Percentiles rank a stretch among this genome's conserved stretches.
Evolutionary conservation across 805 yeast species (phyloP).

Genomic region (Peterozyma xylosa): DNA sequence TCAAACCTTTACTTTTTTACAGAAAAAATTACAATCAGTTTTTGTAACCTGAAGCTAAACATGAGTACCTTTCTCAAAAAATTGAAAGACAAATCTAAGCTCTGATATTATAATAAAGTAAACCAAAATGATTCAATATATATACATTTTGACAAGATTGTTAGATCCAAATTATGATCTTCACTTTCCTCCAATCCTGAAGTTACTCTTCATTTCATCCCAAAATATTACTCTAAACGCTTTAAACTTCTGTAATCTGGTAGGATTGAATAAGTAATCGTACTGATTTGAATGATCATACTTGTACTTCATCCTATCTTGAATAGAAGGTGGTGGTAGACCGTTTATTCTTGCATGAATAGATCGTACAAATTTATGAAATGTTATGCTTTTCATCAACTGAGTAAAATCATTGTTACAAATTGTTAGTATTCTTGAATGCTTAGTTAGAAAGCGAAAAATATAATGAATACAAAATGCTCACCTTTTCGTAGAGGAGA

Average conservation of each 20-base stretch:
- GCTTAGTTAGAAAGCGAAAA: too few relatives aligned
- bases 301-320: constrained; percentile 10
- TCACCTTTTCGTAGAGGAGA: constrained; percentile 7
- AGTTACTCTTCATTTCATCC: constrained; percentile 50
- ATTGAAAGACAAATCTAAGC: too few relatives aligned
- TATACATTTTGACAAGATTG: too few relatives aligned
- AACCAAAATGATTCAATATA: too few relatives aligned
- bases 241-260: constrained; percentile 44
- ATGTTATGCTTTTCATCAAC: constrained; percentile 50
- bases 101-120: too few relatives aligned
- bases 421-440: background rate
- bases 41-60: too few relatives aligned
- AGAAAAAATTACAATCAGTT: too few relatives aligned
- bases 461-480: background rate
- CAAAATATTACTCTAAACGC: constrained; percentile 54
- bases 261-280: constrained; percentile 34
- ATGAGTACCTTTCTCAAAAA: too few relatives aligned
- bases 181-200: constrained; percentile 29
- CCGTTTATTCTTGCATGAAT: constrained; percentile 61
- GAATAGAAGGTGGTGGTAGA: constrained; percentile 37
- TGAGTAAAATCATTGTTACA: constrained; percentile 5
- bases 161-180: too few relatives aligned
- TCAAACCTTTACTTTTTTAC: too few relatives aligned
- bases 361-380: constrained; percentile 54
- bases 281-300: constrained; percentile 11